These are phyloP conservation scores for Nakazawaea holstii DNA, from an alignment of 805 yeast species.

Conservation along the genomic window DNA sequence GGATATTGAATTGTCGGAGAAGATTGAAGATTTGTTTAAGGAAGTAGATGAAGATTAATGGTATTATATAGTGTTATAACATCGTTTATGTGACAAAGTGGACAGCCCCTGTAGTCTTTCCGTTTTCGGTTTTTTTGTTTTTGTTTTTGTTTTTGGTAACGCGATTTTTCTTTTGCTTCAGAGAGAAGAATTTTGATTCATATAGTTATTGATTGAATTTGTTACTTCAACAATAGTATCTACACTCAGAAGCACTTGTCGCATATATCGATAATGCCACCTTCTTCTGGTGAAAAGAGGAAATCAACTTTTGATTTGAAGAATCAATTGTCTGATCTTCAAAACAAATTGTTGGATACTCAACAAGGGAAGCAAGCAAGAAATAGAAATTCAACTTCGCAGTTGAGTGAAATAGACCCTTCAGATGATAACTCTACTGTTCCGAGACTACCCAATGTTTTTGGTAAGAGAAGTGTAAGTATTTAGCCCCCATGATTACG, in stretches of 20 bases:
- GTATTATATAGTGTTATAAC: constrained; percentile 14
- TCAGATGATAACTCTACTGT: not conserved
- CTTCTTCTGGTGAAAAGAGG: constrained; percentile 7
- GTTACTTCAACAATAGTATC: no score
- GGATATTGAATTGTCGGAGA: constrained; percentile 45
- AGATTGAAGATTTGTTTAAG: constrained; percentile 42
- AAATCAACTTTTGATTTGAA: constrained; percentile 29
- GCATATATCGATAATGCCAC: not conserved
- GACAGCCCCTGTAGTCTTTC: not conserved
- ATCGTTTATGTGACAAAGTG: not conserved
- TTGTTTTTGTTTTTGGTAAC: not conserved
- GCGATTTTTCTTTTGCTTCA: not conserved
- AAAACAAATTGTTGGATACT: constrained; percentile 29
- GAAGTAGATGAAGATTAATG: constrained; percentile 34
- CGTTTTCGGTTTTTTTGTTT: not conserved
- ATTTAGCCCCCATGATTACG: no score
- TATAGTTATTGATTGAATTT: no score
- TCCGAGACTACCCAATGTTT: constrained; percentile 2
- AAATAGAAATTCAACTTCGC: constrained; percentile 15
- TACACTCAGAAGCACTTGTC: not conserved
- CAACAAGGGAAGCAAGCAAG: constrained; percentile 9
- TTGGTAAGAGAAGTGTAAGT: constrained; percentile 1
- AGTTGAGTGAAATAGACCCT: constrained; percentile 6
- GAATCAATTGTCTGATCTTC: constrained; percentile 37
- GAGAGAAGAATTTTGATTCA: not conserved